Conservation (phyloP, 2,329 filamentous ascomycete species). For the Apiospora hydei region DNA sequence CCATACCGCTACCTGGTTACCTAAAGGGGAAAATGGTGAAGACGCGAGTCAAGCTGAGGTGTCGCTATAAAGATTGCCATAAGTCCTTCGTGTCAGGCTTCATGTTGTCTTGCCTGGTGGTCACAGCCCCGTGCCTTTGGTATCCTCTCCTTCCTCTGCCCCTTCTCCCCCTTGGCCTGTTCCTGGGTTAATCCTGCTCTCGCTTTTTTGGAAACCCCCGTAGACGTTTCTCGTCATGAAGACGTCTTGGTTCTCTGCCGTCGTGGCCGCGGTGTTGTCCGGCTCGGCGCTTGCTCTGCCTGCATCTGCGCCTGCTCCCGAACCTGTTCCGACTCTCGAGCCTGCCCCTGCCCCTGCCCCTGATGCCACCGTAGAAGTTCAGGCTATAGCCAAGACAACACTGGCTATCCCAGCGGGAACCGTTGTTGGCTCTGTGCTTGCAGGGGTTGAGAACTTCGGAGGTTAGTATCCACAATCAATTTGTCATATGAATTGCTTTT, state of each 20-base stretch:
- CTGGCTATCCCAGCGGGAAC: constrained; percentile 39
- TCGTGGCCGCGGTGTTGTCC: constrained; percentile 18
- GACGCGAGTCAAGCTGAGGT: not conserved
- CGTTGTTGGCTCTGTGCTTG: constrained; percentile 37
- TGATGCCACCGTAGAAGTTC: constrained; percentile 33
- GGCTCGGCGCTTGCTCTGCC: constrained; percentile 27
- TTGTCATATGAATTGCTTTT: not conserved
- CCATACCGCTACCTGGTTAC: not conserved
- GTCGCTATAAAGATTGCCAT: constrained; percentile 25
- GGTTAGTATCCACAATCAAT: constrained; percentile 38
- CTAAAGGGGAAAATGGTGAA: not conserved
- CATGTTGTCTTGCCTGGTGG: not conserved
- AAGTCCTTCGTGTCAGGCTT: not conserved
- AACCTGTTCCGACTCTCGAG: not conserved
- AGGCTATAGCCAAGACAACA: constrained; percentile 34
- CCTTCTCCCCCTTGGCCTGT: not conserved
- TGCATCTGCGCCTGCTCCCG: constrained; percentile 12
- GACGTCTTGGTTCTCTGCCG: constrained; percentile 14
- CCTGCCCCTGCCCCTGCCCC: not conserved
- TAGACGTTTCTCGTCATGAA: constrained; percentile 20
- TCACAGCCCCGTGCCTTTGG: not conserved
- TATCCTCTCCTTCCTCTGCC: not conserved
- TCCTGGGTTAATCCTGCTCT: not conserved
- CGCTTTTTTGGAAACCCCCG: not conserved
- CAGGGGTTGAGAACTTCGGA: constrained; percentile 69